Base-by-base conservation (phyloP, 495 filamentous ascomycete species). In the Poronia punctata region DNA sequence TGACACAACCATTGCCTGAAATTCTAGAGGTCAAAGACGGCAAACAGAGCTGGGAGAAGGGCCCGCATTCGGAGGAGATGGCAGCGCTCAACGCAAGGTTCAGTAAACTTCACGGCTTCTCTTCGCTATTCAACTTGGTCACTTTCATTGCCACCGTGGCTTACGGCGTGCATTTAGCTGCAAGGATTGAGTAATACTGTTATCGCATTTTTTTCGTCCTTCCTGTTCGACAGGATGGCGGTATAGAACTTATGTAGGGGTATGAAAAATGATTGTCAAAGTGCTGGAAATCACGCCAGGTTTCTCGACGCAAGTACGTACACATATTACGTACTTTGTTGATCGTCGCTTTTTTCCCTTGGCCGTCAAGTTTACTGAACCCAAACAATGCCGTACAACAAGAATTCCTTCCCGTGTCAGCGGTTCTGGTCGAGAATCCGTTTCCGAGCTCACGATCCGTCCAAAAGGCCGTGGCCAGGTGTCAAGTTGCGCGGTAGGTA, bases 21-120 rank as follows among this genome's bases (percentile, higher is more conserved):
- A n/a, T n/a, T n/a, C n/a, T 34, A 70, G 62, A 68, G 42, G 57
- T 45, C 31, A 67, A 69, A 41, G 90, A 95, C 57, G 84, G 86
- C 40, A 95, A 92, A 72, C 82, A 78, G 57, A 80, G 76, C 60
- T 81, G 86, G 47, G 88, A 95, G 40, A 59, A 67, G 17, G 71
- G 74, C 11, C 79, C 84, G 22, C 83, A 89, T 48, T 86, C 82
- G 5, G 72, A 80, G 57, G 84, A 85, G 65, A 95, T 95, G 88
- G 46, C 71, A 45, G 69, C 68, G 18, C 58, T 97, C 56, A 96
- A 95, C 66, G 83, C 77, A 67, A 68, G 65, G 52, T 97, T 97
- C 66, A 74, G 72, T 4, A 72, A 68, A 29, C 63, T 95, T 35
- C 90, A 97, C 66, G 86, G 90, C 15, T 53, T 78, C 12, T 88